Base-by-base conservation (phyloP, 2,329 filamentous ascomycete genomes). In the Talaromyces rugulosus region DNA sequence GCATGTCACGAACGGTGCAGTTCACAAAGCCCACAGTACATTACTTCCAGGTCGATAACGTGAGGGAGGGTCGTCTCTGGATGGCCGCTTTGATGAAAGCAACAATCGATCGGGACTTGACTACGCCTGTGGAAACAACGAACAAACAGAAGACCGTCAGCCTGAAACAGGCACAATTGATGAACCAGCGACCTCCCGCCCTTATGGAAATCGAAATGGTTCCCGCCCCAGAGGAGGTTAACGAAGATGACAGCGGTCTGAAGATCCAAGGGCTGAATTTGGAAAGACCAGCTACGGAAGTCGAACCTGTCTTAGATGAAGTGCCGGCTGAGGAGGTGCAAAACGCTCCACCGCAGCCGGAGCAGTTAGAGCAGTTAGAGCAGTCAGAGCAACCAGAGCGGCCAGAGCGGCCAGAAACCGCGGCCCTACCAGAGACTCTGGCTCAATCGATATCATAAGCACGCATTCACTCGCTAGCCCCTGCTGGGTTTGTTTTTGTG, bases 11-110 rank as follows among this genome's bases (percentile, higher is more conserved):
- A 61, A 95, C 92, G 0, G 94, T 99, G 62, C 96, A 93, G 72
- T 99, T 99, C 74, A 99, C 95, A 1, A 97, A 97, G 75, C 95
- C 95, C 4, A 95, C 92, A 8, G 91, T 97, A 44, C 95, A 99
- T 75, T 98, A 97, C 75, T 99, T 99, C 75, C 95, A 96, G 5
- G 92, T 97, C 27, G 93, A 96, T 58, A 96, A 90, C 69, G 81
- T 97, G 62, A 87, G 91, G 69, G 87, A 95, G 72, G 95, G 95
- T 16, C 87, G 95, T 12, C 80, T 96, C 47, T 99, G 95, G 95
- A 99, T 99, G 95, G 95, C 92, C 4, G 95, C 95, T 5, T 80
- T 99, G 58, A 96, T 99, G 91, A 99, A 99, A 79, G 95, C 95
- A 11, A 99, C 95, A 1, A 99, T 99, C 69, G 94, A 98, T 72